Conservation (phyloP, 2,329 filamentous ascomycete species). For the Pleomassaria siparia region DNA sequence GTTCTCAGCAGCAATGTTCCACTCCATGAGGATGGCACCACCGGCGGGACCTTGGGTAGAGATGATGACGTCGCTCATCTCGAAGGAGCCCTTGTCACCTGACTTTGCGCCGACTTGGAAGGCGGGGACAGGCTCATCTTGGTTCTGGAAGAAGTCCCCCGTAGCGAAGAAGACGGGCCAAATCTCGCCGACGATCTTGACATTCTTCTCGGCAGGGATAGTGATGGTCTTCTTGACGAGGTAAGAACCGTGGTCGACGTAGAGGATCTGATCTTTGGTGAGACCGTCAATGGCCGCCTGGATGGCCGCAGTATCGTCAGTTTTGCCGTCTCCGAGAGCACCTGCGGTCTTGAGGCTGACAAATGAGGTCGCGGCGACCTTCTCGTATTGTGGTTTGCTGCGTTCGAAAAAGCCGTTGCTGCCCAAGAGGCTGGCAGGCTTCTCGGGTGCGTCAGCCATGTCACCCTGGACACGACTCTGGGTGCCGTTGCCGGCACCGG, state of each 20-base stretch:
- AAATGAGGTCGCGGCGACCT: conserved; percentile 67
- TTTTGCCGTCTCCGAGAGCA: conserved; percentile 81
- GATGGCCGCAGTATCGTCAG: conserved; percentile 84
- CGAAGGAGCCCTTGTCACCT: conserved; percentile 76
- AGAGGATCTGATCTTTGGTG: conserved; percentile 61
- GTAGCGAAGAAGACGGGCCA: conserved; percentile 88
- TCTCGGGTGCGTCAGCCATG: conserved; percentile 52
- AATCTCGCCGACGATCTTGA: conserved; percentile 87
- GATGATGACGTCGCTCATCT: conserved; percentile 86
- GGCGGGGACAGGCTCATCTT: conserved; percentile 76
- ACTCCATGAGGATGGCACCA: conserved; percentile 87
- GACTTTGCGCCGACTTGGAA: conserved; percentile 74
- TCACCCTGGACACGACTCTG: conserved; percentile 60
- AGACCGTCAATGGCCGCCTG: conserved; percentile 74
- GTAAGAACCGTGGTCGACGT: conserved; percentile 67
- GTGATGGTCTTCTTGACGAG: conserved; percentile 61
- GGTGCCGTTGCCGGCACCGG: conserved; percentile 40
- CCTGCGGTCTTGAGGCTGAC: conserved; percentile 80
- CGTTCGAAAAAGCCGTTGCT: conserved; percentile 75
- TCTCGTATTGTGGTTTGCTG: conserved; percentile 86
- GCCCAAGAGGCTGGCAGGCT: conserved; percentile 68
- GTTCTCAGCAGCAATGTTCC: conserved; percentile 72
- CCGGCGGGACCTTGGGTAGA: conserved; percentile 80
- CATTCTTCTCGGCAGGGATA: conserved; percentile 63
- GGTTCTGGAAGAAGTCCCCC: conserved; percentile 72